Percentiles rank a stretch among this genome's conserved stretches.
phyloP scores from a whole-genome alignment of 371 early-diverging fungal species.

The Mortierella sp. region DNA sequence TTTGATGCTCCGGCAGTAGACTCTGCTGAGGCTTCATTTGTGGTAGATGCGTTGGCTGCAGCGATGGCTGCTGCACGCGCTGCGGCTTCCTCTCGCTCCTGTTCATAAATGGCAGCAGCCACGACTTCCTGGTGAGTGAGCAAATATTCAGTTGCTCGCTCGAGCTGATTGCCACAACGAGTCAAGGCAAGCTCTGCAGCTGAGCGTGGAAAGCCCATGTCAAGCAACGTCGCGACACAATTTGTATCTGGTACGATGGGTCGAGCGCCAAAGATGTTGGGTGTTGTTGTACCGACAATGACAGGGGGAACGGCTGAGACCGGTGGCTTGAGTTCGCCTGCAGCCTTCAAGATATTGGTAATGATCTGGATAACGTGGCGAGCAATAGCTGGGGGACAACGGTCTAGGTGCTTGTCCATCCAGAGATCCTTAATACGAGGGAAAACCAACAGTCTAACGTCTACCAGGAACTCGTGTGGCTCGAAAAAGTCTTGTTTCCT shows the following conservation, averaged over 20 bases:
- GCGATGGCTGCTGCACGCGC: conserved; percentile 50
- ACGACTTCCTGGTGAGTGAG: conserved; percentile 82
- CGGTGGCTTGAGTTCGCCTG: conserved; percentile 69
- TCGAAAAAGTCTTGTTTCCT: conserved; percentile 73
- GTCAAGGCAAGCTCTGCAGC: conserved; percentile 87
- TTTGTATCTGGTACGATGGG: conserved; percentile 68
- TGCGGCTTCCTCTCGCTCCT: conserved; percentile 53
- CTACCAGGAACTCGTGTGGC: conserved; percentile 75
- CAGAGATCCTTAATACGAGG: conserved; percentile 67
- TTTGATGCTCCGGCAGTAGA: conserved; percentile 18
- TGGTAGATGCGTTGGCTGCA: conserved; percentile 14
- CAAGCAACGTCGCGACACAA: conserved; percentile 79
- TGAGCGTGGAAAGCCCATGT: conserved; percentile 92
- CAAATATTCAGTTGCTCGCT: conserved; percentile 91
- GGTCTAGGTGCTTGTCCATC: conserved; percentile 58
- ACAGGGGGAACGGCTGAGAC: conserved; percentile 33
- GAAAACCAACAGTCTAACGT: conserved; percentile 66
- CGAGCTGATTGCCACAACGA: conserved; percentile 84
- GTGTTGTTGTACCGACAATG: conserved; percentile 33
- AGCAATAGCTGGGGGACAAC: conserved; percentile 63
- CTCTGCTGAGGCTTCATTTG: conserved; percentile 31
- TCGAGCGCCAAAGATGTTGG: conserved; percentile 53
- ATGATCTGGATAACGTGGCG: conserved; percentile 69
- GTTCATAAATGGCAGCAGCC: conserved; percentile 55
- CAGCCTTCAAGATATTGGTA: conserved; percentile 77